Evolutionary conservation across 2,329 filamentous ascomycete species (phyloP).

Genomic region (Dothiorella sarmentorum): DNA sequence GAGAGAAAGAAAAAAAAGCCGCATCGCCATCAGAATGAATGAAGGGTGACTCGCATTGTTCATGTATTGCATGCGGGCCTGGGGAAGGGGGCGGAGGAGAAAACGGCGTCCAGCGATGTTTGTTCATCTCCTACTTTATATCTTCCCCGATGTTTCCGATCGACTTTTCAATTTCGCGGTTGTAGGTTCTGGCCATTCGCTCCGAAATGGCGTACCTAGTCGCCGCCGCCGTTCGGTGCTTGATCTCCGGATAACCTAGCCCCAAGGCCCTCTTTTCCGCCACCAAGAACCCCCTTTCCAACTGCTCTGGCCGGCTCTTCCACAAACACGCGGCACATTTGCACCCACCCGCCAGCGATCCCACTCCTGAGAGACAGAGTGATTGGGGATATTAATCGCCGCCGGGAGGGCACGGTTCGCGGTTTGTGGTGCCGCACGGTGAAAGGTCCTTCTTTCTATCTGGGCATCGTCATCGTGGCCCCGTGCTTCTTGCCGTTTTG

Average conservation of each 20-base stretch:
- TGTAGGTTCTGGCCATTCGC: too few relatives aligned
- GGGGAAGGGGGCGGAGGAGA: too few relatives aligned
- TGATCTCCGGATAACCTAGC: too few relatives aligned
- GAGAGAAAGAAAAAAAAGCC: not conserved
- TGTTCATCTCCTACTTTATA: too few relatives aligned
- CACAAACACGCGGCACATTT: not conserved
- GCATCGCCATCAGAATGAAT: slow-evolving; percentile 9
- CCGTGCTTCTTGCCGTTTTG: too few relatives aligned
- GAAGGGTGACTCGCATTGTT: slow-evolving; percentile 4
- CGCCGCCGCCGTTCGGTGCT: too few relatives aligned
- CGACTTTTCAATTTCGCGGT: too few relatives aligned
- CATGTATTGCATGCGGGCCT: not conserved
- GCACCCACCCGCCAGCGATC: not conserved
- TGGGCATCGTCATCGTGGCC: too few relatives aligned
- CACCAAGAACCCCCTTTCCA: not conserved
- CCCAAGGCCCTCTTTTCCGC: not conserved
- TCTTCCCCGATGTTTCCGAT: too few relatives aligned
- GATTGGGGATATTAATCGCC: not conserved
- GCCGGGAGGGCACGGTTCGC: not conserved
- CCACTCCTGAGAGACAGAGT: not conserved
- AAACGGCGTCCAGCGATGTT: too few relatives aligned
- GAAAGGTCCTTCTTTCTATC: not conserved
- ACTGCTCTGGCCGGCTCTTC: not conserved
- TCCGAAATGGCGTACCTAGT: too few relatives aligned
- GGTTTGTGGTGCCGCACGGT: too few relatives aligned